Conservation (phyloP, 495 filamentous ascomycete species). For the Tuber microsphaerosporum region DNA sequence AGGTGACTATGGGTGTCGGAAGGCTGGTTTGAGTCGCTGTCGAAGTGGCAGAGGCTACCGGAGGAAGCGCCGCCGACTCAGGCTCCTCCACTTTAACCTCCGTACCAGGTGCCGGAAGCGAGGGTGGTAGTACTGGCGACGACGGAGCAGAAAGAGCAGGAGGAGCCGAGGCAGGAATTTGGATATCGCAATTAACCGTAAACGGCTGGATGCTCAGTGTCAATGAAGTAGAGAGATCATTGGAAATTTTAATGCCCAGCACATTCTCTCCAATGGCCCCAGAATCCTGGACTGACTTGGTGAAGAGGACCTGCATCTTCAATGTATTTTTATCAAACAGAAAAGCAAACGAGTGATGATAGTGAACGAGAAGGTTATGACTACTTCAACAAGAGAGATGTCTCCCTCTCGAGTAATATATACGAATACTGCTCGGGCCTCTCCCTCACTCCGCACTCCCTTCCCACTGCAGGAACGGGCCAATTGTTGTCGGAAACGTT, state of each 20-base stretch:
- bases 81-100: neutral
- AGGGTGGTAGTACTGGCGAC: neutral
- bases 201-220: neutral
- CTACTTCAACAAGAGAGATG: neutral
- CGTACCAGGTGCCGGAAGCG: neutral
- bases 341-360: neutral
- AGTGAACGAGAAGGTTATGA: neutral
- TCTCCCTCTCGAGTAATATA: neutral
- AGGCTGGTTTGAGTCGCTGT: neutral
- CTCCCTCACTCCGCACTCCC: neutral
- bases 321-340: neutral
- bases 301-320: slow-evolving; percentile 2
- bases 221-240: neutral
- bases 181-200: neutral
- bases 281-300: neutral
- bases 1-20: neutral
- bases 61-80: neutral
- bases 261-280: neutral
- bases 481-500: neutral
- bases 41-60: neutral
- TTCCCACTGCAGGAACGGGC: neutral
- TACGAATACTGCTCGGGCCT: neutral
- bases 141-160: neutral
- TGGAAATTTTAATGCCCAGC: neutral
- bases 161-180: neutral